Base-by-base conservation (phyloP, 2,329 filamentous ascomycete species). In the Macrophomina phaseolina region DNA sequence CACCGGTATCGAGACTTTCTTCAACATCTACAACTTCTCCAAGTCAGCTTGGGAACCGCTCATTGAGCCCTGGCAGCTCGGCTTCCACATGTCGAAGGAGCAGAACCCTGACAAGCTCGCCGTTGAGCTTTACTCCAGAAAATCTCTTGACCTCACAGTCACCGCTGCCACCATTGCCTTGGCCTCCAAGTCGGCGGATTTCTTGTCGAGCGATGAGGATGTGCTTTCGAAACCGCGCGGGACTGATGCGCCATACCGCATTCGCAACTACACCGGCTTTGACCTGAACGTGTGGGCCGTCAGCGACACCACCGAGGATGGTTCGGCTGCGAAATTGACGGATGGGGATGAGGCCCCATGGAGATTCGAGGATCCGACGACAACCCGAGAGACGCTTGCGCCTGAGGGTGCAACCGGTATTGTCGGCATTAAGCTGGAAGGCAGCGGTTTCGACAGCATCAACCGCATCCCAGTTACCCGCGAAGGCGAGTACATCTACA, bases 31-130 rank as follows among this genome's bases (percentile, higher is more conserved):
- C 84, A 99, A 99, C 79, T 99, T 99, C 80, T 95, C 95, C 14
- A 99, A 99, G 78, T 99, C 95, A 0, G 93, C 93, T 3, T 99
- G 95, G 95, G 95, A 99, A 77, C 95, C 95, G 3, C 81, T 99
- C 40, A 88, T 99, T 32, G 95, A 99, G 77, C 96, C 96, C 7
- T 99, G 95, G 95, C 89, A 94, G 71, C 84, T 98, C n/a, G 93
- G 93, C 2, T 89, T 99, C 71, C 92, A 96, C 69, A 88, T 98
- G 76, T 89, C 91, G 0, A 94, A 90, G 72, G 90, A 95, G 67
- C 85, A 89, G 32, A 86, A 87, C 49, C 91, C 90, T 0, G 91
- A 94, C 45, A 84, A 91, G 62, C 81, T 97, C 68, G 91, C 92
- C 0, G 84, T 99, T 18, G 94, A 98, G 66, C 82, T 97, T 1